Conservation (phyloP, 1,284 basidiomycete species). For the Microbotryum scabiosae region DNA sequence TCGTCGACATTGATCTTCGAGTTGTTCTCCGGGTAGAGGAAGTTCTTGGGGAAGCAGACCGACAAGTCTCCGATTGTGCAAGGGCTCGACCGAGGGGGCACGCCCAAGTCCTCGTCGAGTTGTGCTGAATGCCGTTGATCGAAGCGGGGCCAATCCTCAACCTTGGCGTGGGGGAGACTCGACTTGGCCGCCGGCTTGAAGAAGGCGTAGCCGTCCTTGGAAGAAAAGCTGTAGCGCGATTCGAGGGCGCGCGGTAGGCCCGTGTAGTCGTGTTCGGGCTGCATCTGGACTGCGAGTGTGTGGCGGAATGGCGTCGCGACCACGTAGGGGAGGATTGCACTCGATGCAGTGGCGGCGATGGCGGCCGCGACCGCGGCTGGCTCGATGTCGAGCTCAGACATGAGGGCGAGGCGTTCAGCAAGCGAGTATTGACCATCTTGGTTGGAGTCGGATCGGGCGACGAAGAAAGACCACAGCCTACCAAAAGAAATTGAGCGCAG, state of each 20-base stretch:
- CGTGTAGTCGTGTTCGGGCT: not conserved
- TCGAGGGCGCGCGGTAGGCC: constrained; percentile 2
- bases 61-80: constrained; percentile 11
- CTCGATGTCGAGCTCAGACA: not conserved
- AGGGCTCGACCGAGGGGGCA: not conserved
- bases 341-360: too few relatives aligned
- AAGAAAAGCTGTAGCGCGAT: constrained; percentile 8
- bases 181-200: not conserved
- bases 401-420: constrained; percentile 2
- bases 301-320: not conserved
- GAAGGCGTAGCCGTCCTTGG: constrained; percentile 19
- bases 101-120: too few relatives aligned
- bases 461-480: constrained; percentile 24
- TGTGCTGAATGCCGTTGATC: too few relatives aligned
- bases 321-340: not conserved
- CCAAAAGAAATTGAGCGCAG: not conserved
- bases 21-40: constrained; percentile 1
- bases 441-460: constrained; percentile 10
- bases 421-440: constrained; percentile 10
- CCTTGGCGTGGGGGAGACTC: not conserved
- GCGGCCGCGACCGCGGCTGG: too few relatives aligned
- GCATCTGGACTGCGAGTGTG: not conserved
- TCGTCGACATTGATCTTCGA: constrained; percentile 11
- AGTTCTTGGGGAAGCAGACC: constrained; percentile 16
- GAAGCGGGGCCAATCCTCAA: too few relatives aligned